Percentiles rank a stretch among this genome's conserved stretches.
These are phyloP conservation scores for Pisolithus orientalis DNA, from an alignment of 768 basidiomycete genomes.

Conservation along the genomic window DNA sequence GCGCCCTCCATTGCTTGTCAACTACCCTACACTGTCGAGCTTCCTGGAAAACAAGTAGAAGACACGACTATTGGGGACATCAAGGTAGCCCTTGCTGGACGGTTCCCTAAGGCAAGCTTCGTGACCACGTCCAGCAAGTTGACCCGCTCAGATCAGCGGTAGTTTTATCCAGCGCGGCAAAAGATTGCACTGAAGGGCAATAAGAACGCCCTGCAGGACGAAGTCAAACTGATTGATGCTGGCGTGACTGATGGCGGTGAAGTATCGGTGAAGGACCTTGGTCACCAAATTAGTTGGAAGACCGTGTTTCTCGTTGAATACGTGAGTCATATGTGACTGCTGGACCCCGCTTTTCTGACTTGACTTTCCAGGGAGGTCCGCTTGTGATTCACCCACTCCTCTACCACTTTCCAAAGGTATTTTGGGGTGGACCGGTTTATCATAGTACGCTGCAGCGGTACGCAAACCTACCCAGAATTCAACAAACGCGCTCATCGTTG, in stretches of 20 bases:
- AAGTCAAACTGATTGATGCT: conserved; percentile 50
- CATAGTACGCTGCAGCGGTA: conserved; percentile 78
- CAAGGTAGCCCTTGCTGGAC: conserved; percentile 55
- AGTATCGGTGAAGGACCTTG: conserved; percentile 81
- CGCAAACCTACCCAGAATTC: conserved; percentile 6
- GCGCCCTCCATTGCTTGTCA: conserved; percentile 41
- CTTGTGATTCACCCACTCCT: conserved; percentile 84
- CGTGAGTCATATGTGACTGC: conserved; percentile 45
- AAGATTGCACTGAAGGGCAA: conserved; percentile 62
- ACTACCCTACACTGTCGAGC: conserved; percentile 45
- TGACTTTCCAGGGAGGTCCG: conserved; percentile 61
- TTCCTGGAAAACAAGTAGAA: conserved; percentile 36
- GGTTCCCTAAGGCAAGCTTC: conserved; percentile 43
- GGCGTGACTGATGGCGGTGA: conserved; percentile 56
- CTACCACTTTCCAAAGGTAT: conserved; percentile 60
- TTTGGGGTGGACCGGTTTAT: conserved; percentile 65
- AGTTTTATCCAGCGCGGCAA: conserved; percentile 74
- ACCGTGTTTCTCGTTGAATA: conserved; percentile 94
- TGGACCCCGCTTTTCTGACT: conserved; percentile 1
- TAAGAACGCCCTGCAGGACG: conserved; percentile 57
- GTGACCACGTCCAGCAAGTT: background rate
- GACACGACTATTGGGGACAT: conserved; percentile 61
- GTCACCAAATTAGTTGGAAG: conserved; percentile 83
- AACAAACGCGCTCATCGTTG: background rate
- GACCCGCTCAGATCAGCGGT: conserved; percentile 1